Evolutionary conservation across 2,329 filamentous ascomycete genomes (phyloP).

Genomic region (Talaromyces rugulosus): DNA sequence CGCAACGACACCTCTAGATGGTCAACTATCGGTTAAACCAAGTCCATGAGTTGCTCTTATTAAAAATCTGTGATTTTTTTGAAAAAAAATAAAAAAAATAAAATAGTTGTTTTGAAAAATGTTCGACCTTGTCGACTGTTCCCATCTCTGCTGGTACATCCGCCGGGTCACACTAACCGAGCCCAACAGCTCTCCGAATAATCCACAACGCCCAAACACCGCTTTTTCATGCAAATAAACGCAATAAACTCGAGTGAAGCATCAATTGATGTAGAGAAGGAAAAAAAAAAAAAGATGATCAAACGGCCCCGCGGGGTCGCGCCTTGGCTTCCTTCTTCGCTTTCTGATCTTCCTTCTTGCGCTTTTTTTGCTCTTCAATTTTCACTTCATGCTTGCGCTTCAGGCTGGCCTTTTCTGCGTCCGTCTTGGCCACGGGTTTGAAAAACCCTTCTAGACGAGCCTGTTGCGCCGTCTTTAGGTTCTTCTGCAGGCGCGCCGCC

Average conservation of each 20-base stretch:
- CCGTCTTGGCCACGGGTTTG: slow-evolving; percentile 84
- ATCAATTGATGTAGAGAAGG: neutral
- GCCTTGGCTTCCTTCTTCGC: slow-evolving; percentile 88
- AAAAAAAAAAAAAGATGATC: slow-evolving; percentile 2
- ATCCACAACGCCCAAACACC: neutral
- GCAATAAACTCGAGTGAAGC: neutral
- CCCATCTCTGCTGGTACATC: neutral
- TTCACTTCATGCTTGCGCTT: slow-evolving; percentile 96
- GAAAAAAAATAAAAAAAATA: neutral
- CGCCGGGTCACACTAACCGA: neutral
- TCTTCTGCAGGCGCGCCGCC: slow-evolving; percentile 78
- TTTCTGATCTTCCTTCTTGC: slow-evolving; percentile 88
- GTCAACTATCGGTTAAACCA: neutral
- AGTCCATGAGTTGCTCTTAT: neutral
- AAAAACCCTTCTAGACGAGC: slow-evolving; percentile 93
- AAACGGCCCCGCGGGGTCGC: slow-evolving; percentile 68
- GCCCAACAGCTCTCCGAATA: neutral
- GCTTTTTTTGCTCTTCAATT: slow-evolving; percentile 89
- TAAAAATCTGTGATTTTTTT: neutral
- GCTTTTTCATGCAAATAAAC: neutral
- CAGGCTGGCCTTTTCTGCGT: slow-evolving; percentile 74
- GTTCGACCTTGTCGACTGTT: neutral
- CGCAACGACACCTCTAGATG: neutral
- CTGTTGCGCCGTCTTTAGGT: slow-evolving; percentile 86
- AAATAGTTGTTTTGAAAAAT: neutral